Evolutionary conservation across 768 basidiomycete species (phyloP).

Genomic region (Tulasnella sp.): DNA sequence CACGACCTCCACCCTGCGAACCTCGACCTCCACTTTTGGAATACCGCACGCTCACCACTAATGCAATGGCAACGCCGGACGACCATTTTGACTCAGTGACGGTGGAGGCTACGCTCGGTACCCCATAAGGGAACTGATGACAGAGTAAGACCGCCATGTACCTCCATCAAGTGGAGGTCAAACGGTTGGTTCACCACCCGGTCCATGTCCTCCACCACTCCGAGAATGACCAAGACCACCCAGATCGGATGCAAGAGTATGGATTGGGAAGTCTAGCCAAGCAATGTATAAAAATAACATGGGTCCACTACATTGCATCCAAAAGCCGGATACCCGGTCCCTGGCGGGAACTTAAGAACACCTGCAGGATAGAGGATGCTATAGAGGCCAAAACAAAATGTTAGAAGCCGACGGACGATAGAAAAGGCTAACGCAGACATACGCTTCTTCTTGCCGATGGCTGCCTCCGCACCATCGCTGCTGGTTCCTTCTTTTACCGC

Average conservation of each 20-base stretch:
- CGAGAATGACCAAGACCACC: not conserved
- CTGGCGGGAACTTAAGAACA: constrained; percentile 75
- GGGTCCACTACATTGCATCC: constrained; percentile 43
- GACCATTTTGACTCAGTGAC: not conserved
- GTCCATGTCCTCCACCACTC: no score
- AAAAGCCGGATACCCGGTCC: constrained; percentile 86
- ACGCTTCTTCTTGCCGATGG: constrained; percentile 49
- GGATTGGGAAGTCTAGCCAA: not conserved
- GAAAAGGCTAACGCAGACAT: constrained; percentile 24
- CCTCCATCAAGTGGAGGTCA: no score
- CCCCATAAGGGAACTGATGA: no score
- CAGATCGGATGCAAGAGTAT: not conserved
- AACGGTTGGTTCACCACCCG: no score
- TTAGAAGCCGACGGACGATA: not conserved
- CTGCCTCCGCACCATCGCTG: constrained; percentile 27
- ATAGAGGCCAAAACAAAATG: not conserved
- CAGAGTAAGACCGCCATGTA: no score
- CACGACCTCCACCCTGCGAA: not conserved
- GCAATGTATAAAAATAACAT: not conserved
- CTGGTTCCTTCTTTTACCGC: constrained; percentile 66
- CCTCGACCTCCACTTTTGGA: not conserved
- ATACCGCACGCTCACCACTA: not conserved
- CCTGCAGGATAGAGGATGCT: constrained; percentile 73
- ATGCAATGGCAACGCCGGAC: not conserved
- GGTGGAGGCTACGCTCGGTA: no score